Evolutionary conservation across 2,329 filamentous ascomycete genomes (phyloP), one percentile per base, ranked within the genome.

Genomic region (Fusarium neocosmosporiellum): DNA sequence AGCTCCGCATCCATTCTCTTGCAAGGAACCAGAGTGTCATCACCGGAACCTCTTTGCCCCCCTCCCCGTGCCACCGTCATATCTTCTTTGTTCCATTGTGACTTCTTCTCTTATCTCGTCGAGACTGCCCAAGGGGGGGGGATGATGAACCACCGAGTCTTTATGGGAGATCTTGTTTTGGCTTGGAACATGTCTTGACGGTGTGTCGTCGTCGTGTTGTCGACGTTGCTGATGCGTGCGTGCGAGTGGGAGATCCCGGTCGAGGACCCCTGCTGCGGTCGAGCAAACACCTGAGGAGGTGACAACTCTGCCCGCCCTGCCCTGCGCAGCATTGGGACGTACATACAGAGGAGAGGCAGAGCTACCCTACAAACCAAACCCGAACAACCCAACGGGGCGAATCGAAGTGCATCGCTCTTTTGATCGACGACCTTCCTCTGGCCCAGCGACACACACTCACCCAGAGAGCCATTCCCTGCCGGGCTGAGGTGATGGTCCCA

Each of bases 1-100:
- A 73, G 65, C 70, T 72, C 70, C 66, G 62, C 62, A 72, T 71
- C 70, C 70, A 72, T 72, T 63, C 63, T 70, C 34, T 66, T 69
- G 57, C 39, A 46, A 36, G 61, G 43, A 58, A 34, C 61, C 50
- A 54, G 20, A 34, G 59, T 39, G 24, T 54, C 59, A 53, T 62
- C 34, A 22, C 31, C 46, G 18, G 31, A 43, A 50, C 14, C 31
- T 48, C 29, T 34, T 31, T 18, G 22, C 43, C 46, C 31, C 59
- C 33, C 22, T 41, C 22, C 27, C 22, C 24, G 3, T 54, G 27
- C 31, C 24, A 16, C 29, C 10, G 16, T n/a, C 20, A 36, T 48
- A 5, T 14, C n/a, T 24, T 48, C 43, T n/a, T 48, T 48, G 16
- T 48, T 48, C 43, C 24, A 48, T 48, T 48, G 43, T 48, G 43